Evolutionary conservation across 495 filamentous ascomycete genomes (phyloP).

Genomic region (Geoglossum glabrum): DNA sequence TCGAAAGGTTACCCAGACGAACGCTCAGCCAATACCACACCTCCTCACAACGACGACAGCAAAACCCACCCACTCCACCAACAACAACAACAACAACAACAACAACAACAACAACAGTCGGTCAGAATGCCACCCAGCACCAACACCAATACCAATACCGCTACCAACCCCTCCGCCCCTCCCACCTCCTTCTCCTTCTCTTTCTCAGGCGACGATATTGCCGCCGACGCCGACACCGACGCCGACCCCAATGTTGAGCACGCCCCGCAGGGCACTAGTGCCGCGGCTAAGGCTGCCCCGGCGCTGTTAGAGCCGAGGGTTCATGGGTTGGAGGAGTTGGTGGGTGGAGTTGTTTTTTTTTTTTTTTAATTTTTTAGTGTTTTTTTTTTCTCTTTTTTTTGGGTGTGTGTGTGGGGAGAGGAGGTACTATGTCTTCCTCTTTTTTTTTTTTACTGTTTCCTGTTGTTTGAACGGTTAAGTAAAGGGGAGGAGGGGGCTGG

Average conservation of each 20-base stretch:
- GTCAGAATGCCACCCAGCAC: too few species aligned
- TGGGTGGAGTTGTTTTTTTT: slow-evolving; percentile 14
- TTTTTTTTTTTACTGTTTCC: neutral
- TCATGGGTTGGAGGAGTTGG: slow-evolving; percentile 28
- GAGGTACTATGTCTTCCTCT: neutral
- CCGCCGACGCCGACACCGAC: slow-evolving; percentile 22
- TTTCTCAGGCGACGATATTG: slow-evolving; percentile 72
- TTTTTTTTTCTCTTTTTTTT: neutral
- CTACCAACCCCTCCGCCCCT: too few species aligned
- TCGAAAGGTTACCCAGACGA: too few species aligned
- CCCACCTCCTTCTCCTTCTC: slow-evolving; percentile 46
- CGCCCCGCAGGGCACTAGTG: slow-evolving; percentile 12
- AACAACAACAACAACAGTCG: too few species aligned
- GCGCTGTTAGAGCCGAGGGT: slow-evolving; percentile 18
- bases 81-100: too few species aligned
- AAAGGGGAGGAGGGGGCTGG: too few species aligned
- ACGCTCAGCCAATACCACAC: too few species aligned
- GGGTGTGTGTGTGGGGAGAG: neutral
- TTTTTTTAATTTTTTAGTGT: neutral
- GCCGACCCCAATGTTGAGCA: neutral
- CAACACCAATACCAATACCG: too few species aligned
- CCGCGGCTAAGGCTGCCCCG: neutral
- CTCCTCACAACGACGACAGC: too few species aligned
- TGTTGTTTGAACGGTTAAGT: too few species aligned
- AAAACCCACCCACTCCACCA: too few species aligned